Conservation (phyloP, 2,329 filamentous ascomycete genomes). For the Neonectria ditissima region DNA sequence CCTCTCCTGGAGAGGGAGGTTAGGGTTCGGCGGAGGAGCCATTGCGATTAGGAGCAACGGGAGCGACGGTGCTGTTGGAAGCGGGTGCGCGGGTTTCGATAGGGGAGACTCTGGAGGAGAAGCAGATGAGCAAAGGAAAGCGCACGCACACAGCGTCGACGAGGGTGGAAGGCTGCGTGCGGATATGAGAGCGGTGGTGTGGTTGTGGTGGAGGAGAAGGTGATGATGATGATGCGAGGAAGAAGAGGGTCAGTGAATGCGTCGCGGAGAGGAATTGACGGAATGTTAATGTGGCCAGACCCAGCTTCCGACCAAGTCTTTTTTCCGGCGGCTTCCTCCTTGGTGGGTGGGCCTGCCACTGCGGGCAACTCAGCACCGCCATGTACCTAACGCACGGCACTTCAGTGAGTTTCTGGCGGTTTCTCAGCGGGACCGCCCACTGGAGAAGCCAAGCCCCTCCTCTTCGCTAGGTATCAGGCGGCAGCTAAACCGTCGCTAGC, state of each 20-base stretch:
- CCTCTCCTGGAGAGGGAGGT: slow-evolving; percentile 78
- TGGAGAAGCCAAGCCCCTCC: slow-evolving; percentile 12
- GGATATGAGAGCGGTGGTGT: not conserved
- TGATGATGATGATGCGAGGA: slow-evolving; percentile 24
- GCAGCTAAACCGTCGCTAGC: not conserved
- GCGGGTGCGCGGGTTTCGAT: slow-evolving; percentile 9
- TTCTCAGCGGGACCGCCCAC: slow-evolving; percentile 14
- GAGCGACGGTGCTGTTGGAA: slow-evolving; percentile 20
- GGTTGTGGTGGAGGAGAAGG: not conserved
- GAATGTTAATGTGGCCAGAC: slow-evolving; percentile 29
- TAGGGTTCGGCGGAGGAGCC: slow-evolving; percentile 79
- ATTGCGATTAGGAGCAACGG: slow-evolving; percentile 53
- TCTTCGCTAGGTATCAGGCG: not conserved
- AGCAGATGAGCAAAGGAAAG: slow-evolving; percentile 30
- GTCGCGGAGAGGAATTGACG: slow-evolving; percentile 22
- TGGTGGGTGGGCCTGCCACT: slow-evolving; percentile 14
- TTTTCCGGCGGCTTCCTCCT: slow-evolving; percentile 11
- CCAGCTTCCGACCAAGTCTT: slow-evolving; percentile 9
- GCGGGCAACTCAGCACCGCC: not conserved
- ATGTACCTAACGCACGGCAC: not conserved
- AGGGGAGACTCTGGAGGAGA: slow-evolving; percentile 17
- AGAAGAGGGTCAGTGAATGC: slow-evolving; percentile 11
- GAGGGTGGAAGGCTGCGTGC: not conserved
- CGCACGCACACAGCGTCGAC: slow-evolving; percentile 20
- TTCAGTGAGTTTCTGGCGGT: not conserved